Base-by-base conservation (phyloP, 2,329 filamentous ascomycete species). In the Calonectria naviculata region DNA sequence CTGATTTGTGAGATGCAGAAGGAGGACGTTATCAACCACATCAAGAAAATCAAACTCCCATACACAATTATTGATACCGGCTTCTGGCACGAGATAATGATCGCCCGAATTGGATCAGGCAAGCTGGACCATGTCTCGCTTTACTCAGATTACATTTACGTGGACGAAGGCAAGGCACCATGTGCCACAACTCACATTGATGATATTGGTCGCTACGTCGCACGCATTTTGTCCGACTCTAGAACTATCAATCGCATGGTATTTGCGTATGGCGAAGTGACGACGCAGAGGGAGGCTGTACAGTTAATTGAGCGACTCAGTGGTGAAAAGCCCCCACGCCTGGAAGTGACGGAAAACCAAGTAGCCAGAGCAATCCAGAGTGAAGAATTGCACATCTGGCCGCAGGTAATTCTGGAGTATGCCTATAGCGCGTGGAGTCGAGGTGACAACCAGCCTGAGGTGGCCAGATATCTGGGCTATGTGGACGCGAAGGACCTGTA, bases 61-160 rank as follows among this genome's bases (percentile, higher is more conserved):
- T 91, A 87, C 79, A 91, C 89, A 5, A 82, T 88, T 75, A 85
- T 91, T 60, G 89, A 91, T 74, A 83, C 89, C 10, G 89, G 89
- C 24, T 90, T 82, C 81, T 91, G 89, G 89, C 87, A 88, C 75
- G 87, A 90, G 75, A 72, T 87, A 29, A 80, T 81, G 8, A 19
- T 79, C 4, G 79, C 80, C 0, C 54, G 47, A 3, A 56, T 82
- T 0, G 73, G 78, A 0, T 82, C 80, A 0, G 79, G 79, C 1
- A 75, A 70, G 1, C 21, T 71, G 10, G 69, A 75, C 31, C 62
- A 65, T 36, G 82, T 82, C 34, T 74, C 83, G 67, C 56, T n/a
- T 15, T 77, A 81, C 4, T 74, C 80, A 4, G 77, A 81, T 26
- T 78, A 81, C 46, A 79, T 80, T 54, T 83, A 89, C 38, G 76